Base-by-base conservation (phyloP, 2,329 filamentous ascomycete species). In the Chrysoporthe austroafricana region DNA sequence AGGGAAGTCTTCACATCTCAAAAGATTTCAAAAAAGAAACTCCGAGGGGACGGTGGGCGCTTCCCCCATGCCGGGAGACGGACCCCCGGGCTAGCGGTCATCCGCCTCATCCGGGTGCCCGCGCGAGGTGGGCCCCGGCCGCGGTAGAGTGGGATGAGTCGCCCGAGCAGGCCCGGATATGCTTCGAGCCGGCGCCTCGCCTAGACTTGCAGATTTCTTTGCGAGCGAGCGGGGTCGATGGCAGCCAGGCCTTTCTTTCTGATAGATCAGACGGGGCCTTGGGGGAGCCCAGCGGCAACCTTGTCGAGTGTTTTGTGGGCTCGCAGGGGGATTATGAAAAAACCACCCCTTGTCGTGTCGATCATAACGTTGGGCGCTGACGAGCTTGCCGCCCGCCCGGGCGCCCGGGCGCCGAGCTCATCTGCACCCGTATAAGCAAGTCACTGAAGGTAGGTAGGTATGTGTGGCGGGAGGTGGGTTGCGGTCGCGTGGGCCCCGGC, bases 371-470 rank as follows among this genome's bases (percentile, higher is more conserved):
- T 57, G 54, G 54, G 54, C 54, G 4, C 54, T 36, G 34, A 39
- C 54, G 54, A 57, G 54, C 32, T 57, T 57, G 54, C 54, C 54
- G 54, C 54, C 34, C 16, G 16, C 26, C 26, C 26, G 26, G 26
- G 26, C 32, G 32, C 16, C 21, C 34, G 32, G 21, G 54, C 54
- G 54, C 32, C 54, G 54, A 21, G 7, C 16, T 11, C 16, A 36
- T 9, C 16, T 57, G 32, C 54, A 57, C 26, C 54, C 32, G 3
- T 14, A 16, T 54, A 34, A 26, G 26, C 26, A 26, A 26, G 26
- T 2, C 26, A 26, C 26, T 26, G 26, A 26, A 26, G 26, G 26
- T 26, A 26, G 26, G 26, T 54, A n/a, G 3, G 13, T 32, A 6
- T 34, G 50, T 26, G 50, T 32, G 26, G 21, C 5, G 11, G 4